Conservation (phyloP, 768 basidiomycete genomes). For the Naganishia kalamii region DNA sequence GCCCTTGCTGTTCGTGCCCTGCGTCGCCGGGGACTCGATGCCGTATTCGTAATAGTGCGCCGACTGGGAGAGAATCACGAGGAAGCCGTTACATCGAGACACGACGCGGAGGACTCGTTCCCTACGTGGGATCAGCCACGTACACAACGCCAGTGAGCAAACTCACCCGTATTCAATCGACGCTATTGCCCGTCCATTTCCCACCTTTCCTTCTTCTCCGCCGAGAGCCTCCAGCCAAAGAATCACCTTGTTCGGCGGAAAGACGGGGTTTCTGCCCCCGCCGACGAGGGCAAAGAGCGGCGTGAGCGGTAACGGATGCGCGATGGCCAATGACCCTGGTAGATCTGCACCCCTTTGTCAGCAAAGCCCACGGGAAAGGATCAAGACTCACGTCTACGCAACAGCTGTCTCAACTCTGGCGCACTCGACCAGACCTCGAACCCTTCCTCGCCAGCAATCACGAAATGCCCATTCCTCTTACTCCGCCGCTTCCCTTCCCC, state of each 20-base stretch:
- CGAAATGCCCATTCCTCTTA: constrained; percentile 72
- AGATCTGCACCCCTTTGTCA: neutral
- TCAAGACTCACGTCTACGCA: neutral
- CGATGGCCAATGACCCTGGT: constrained; percentile 12
- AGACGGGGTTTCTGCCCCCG: constrained; percentile 43
- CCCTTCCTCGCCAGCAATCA: constrained; percentile 45
- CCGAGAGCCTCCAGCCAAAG: constrained; percentile 23
- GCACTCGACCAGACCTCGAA: constrained; percentile 5
- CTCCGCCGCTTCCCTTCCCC: constrained; percentile 57
- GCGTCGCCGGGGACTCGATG: neutral
- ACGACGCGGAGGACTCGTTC: constrained; percentile 34
- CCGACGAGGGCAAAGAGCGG: constrained; percentile 45
- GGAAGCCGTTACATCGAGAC: constrained; percentile 28
- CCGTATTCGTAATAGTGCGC: constrained; percentile 40
- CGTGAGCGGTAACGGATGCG: constrained; percentile 24
- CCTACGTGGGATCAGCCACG: constrained; percentile 16
- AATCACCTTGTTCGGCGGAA: constrained; percentile 47
- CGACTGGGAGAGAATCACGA: constrained; percentile 33
- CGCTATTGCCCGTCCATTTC: constrained; percentile 10
- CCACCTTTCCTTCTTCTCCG: neutral
- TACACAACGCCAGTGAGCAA: neutral
- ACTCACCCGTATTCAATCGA: neutral
- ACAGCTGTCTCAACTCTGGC: neutral
- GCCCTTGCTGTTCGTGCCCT: neutral
- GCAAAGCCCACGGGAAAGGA: neutral